These are phyloP conservation scores for Colletotrichum sp. DNA, from an alignment of 2,329 filamentous ascomycete genomes.

Conservation along the genomic window DNA sequence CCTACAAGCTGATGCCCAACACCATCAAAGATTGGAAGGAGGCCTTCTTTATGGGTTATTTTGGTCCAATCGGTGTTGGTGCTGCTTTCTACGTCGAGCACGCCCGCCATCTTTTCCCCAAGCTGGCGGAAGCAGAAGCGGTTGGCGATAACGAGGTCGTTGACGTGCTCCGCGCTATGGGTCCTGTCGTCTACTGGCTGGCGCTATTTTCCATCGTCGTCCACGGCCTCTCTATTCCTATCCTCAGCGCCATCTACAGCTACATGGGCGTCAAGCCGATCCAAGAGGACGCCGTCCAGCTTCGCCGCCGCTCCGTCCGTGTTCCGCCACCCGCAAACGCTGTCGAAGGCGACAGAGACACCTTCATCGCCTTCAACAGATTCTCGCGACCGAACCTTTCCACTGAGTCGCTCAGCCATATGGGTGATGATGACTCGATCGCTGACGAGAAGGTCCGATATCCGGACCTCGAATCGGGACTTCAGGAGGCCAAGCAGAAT, in stretches of 20 bases:
- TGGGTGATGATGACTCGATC: background rate
- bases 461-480: constrained; percentile 4
- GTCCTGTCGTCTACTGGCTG: constrained; percentile 46
- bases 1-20: constrained; percentile 60
- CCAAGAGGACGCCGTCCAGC: constrained; percentile 44
- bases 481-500: background rate
- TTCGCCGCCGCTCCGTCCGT: constrained; percentile 41
- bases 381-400: constrained; percentile 43
- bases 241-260: constrained; percentile 43
- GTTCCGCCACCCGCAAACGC: constrained; percentile 44
- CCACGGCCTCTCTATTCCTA: constrained; percentile 53
- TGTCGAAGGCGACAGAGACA: constrained; percentile 37
- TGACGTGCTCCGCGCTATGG: constrained; percentile 39
- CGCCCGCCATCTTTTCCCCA: constrained; percentile 45
- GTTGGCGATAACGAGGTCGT: constrained; percentile 37
- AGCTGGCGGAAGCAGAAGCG: constrained; percentile 34
- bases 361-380: constrained; percentile 53
- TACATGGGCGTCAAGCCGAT: constrained; percentile 45
- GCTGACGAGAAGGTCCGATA: background rate
- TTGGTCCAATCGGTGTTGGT: constrained; percentile 79
- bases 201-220: constrained; percentile 48
- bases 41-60: constrained; percentile 68
- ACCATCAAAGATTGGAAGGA: constrained; percentile 60
- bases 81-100: constrained; percentile 75
- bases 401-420: background rate